phyloP scores from a whole-genome alignment of 163 green algal species.

The Coccomyxa subellipsoidea region DNA sequence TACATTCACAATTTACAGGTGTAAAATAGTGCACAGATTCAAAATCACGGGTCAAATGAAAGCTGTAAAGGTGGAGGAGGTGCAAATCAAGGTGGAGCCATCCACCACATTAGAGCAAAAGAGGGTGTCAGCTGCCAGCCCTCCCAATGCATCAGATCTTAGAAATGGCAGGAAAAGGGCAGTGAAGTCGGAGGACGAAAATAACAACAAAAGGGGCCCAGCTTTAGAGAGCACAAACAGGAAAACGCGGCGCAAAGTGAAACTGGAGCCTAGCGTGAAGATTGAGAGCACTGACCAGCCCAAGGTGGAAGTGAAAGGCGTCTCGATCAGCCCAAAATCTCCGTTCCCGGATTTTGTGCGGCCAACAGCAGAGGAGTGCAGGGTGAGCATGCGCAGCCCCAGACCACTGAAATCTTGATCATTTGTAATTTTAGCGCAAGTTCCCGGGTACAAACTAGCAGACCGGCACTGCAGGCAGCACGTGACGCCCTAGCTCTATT shows the following conservation, averaged over 20 bases:
- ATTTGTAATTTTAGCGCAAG: too few species aligned
- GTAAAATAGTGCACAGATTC: too few species aligned
- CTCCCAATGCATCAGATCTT: background rate
- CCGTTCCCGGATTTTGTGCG: background rate
- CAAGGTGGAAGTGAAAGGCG: background rate
- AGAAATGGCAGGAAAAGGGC: too few species aligned
- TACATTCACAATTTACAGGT: too few species aligned
- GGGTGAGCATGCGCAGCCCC: background rate
- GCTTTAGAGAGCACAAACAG: background rate
- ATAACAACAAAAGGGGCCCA: background rate
- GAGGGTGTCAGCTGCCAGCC: background rate
- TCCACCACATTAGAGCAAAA: background rate
- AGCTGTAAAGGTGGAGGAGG: background rate
- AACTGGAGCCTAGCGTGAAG: background rate
- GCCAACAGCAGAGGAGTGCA: background rate
- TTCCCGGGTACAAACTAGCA: too few species aligned
- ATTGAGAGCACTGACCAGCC: background rate
- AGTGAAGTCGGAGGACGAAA: too few species aligned
- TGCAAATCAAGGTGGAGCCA: background rate
- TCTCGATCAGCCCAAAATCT: background rate
- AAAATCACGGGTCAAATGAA: too few species aligned
- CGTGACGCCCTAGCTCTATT: conserved; percentile 23
- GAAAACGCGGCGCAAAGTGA: background rate
- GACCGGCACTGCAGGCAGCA: conserved; percentile 12
- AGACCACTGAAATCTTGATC: background rate